Percentiles rank a stretch among this genome's conserved stretches.
These are phyloP conservation scores for Crassisporium funariophilum DNA, from an alignment of 768 basidiomycete species.

Conservation along the genomic window DNA sequence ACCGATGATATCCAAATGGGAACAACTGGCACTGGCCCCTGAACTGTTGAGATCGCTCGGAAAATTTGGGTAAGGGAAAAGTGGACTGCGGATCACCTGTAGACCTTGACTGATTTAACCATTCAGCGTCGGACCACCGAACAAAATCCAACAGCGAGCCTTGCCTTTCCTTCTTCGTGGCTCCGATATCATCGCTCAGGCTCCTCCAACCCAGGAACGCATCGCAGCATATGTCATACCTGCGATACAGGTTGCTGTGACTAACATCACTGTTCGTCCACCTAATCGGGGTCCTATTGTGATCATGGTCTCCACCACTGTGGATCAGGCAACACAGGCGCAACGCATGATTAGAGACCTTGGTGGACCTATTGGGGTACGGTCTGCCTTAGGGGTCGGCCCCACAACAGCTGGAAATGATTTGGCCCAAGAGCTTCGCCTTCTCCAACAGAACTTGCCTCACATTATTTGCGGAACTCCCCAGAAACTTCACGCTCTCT, in stretches of 20 bases:
- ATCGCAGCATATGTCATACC: slow-evolving; percentile 98
- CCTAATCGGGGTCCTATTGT: slow-evolving; percentile 79
- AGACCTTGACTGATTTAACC: too few species aligned
- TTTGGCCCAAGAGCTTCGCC: slow-evolving; percentile 74
- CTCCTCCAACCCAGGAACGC: slow-evolving; percentile 96
- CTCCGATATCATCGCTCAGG: slow-evolving; percentile 97
- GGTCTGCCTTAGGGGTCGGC: slow-evolving; percentile 87
- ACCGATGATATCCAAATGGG: slow-evolving; percentile 93
- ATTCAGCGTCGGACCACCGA: slow-evolving; percentile 95
- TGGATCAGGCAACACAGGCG: slow-evolving; percentile 98
- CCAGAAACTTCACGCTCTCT: slow-evolving; percentile 91
- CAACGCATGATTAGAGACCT: slow-evolving; percentile 94
- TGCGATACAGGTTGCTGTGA: slow-evolving; percentile 80
- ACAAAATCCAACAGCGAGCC: slow-evolving; percentile 98
- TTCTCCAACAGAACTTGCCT: slow-evolving; percentile 89
- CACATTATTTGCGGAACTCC: slow-evolving; percentile 98
- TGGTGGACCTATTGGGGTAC: slow-evolving; percentile 90
- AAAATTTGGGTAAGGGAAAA: slow-evolving; percentile 99
- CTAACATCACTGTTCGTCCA: slow-evolving; percentile 57
- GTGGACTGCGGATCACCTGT: too few species aligned
- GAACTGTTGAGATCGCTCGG: slow-evolving; percentile 86
- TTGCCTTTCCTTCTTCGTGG: slow-evolving; percentile 93
- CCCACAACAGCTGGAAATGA: slow-evolving; percentile 64
- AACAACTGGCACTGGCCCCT: slow-evolving; percentile 82
- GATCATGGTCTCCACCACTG: slow-evolving; percentile 95